Evolutionary conservation across 108 stramenopile species (phyloP), one percentile per base, ranked within the genome.

Genomic region (Epipyxis sp.): DNA sequence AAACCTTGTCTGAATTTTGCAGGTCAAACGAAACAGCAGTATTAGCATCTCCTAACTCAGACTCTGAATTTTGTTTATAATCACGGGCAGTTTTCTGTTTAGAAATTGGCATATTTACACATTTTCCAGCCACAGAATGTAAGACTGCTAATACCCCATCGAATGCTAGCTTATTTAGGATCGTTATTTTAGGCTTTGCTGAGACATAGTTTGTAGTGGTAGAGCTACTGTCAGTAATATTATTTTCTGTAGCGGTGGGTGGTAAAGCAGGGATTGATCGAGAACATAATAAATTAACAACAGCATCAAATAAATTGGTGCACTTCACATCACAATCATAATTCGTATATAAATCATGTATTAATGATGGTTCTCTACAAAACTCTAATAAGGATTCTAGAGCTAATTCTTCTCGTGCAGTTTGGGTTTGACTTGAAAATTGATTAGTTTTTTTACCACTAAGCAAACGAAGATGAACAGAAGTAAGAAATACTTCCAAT

Each of bases 261-360:
- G n/a, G n/a, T n/a, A n/a, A n/a, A n/a, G n/a, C n/a, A n/a, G 85
- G 84, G 42, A 77, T 80, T 0, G 92, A 89, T 39, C 88, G 81
- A 39, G 87, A 85, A 20, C 89, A 88, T 25, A 96, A 85, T 3
- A 89, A 85, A 1, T 79, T 80, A 43, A 87, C 88, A 42, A 97
- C 87, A 0, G 80, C 81, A 80, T 95, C 95, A 76, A 94, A 98
- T 30, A 98, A 80, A 79, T 98, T 98, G 58, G 94, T 92, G 83
- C 95, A 95, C 29, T 91, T 84, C 41, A 97, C 91, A 79, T 95
- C 95, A 77, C 95, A 97, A 86, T 98, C 97, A 86, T 97, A 98
- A 83, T 97, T 97, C 76, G 92, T 79, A 84, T 97, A 98, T 1
- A 98, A 72, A 81, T 97, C 95, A 41, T 89, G 89, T 91, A 98